phyloP scores from a whole-genome alignment of 768 basidiomycete species.

The Tricholoma sp. region DNA sequence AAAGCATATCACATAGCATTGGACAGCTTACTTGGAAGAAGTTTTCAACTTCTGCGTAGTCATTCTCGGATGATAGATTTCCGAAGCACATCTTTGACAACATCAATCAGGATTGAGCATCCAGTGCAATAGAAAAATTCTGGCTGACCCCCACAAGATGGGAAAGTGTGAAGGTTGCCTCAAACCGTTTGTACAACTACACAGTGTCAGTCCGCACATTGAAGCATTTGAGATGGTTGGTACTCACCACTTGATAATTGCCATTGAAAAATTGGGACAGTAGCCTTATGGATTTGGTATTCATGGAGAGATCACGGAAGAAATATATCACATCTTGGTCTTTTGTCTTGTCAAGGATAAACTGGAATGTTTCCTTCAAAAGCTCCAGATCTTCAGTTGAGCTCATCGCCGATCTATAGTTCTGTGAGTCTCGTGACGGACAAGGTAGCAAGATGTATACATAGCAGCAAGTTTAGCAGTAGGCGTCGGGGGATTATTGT shows the following conservation, averaged over 20 bases:
- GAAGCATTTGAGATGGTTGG: neutral
- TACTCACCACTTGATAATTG: constrained; percentile 60
- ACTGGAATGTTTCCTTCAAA: constrained; percentile 56
- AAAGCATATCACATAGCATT: neutral
- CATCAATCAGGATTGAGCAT: constrained; percentile 20
- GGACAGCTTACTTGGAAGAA: constrained; percentile 72
- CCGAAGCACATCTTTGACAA: constrained; percentile 12
- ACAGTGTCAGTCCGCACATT: neutral
- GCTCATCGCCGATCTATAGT: constrained; percentile 52
- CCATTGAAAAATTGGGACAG: constrained; percentile 62
- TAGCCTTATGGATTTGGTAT: constrained; percentile 48
- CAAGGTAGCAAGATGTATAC: constrained; percentile 29
- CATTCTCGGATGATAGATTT: constrained; percentile 55
- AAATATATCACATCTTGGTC: constrained; percentile 64
- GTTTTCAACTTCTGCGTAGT: constrained; percentile 53
- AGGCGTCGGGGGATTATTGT: constrained; percentile 70
- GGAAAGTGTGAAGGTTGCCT: constrained; percentile 59
- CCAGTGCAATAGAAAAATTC: constrained; percentile 6
- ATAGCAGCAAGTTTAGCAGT: constrained; percentile 67
- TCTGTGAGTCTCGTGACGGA: neutral
- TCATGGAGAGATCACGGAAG: constrained; percentile 52
- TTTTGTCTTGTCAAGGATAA: constrained; percentile 48
- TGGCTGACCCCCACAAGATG: constrained; percentile 45
- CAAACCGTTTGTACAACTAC: constrained; percentile 64
- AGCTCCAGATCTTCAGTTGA: constrained; percentile 51